Conservation (phyloP, 1,284 basidiomycete genomes). For the Athelia psychrophila region DNA sequence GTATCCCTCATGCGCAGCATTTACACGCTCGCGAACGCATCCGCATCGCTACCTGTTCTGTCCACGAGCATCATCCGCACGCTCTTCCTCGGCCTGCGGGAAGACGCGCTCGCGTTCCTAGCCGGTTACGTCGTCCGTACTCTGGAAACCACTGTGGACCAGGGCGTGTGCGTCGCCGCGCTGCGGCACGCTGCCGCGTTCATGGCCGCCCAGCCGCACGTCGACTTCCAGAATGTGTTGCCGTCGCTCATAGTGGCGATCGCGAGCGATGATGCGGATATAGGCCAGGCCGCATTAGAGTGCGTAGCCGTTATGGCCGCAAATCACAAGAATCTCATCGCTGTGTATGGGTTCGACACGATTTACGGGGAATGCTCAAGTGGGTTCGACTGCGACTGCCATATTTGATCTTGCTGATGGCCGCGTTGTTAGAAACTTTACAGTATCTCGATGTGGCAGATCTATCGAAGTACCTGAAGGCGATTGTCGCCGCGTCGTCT, state of each 20-base stretch:
- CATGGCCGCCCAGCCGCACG: constrained; percentile 62
- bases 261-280: constrained; percentile 47
- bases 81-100: constrained; percentile 69
- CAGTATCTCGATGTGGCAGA: constrained; percentile 82
- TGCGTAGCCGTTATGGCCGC: constrained; percentile 53
- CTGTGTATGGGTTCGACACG: constrained; percentile 80
- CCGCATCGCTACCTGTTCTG: constrained; percentile 38
- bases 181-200: constrained; percentile 74
- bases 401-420: constrained; percentile 8
- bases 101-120: constrained; percentile 81
- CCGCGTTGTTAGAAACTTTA: constrained; percentile 45
- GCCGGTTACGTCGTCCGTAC: constrained; percentile 59
- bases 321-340: constrained; percentile 42
- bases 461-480: constrained; percentile 62
- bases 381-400: constrained; percentile 30
- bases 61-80: constrained; percentile 57
- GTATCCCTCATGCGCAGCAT: constrained; percentile 54
- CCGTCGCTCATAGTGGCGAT: constrained; percentile 76
- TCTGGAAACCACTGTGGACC: constrained; percentile 13
- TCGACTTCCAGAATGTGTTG: constrained; percentile 87
- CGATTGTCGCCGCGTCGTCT: constrained; percentile 50
- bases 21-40: constrained; percentile 63
- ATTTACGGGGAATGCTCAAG: constrained; percentile 75
- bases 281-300: constrained; percentile 64
- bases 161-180: constrained; percentile 39